These are phyloP conservation scores for Backusella circina DNA, from an alignment of 192 early-diverging fungal genomes.

Conservation along the genomic window DNA sequence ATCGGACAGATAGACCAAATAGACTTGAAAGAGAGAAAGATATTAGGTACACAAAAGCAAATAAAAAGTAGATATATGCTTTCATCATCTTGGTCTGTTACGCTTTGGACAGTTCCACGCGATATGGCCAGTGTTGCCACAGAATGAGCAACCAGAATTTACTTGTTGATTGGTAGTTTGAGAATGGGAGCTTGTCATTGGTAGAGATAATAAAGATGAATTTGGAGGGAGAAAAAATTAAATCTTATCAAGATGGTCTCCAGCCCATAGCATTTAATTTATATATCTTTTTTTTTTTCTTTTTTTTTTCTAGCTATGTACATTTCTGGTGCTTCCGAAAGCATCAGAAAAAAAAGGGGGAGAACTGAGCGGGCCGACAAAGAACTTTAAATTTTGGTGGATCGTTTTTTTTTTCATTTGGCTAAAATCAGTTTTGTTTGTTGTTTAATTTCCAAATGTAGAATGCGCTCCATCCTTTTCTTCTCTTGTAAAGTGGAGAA, in stretches of 20 bases:
- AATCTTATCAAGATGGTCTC: not conserved
- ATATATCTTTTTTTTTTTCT: not conserved
- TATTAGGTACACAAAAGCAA: no score
- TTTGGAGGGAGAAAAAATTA: not conserved
- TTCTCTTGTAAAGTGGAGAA: not conserved
- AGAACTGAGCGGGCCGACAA: not conserved
- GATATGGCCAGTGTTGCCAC: conserved; percentile 15
- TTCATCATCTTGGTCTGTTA: conserved; percentile 14
- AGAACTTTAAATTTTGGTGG: not conserved
- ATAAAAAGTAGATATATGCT: no score
- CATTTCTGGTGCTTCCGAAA: not conserved
- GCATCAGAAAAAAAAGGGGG: not conserved
- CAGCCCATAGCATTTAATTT: not conserved
- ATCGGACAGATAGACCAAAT: no score
- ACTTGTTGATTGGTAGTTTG: not conserved
- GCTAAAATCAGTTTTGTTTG: not conserved
- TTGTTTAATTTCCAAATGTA: not conserved
- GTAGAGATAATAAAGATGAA: not conserved
- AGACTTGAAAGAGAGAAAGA: not conserved
- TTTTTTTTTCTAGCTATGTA: not conserved
- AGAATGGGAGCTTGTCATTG: not conserved
- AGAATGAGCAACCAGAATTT: conserved; percentile 20
- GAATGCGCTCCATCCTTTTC: not conserved
- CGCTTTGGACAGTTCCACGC: conserved; percentile 34
- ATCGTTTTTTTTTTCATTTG: not conserved